These are phyloP conservation scores for Diplodia scrobiculata DNA, from an alignment of 2,329 filamentous ascomycete genomes.

Conservation along the genomic window DNA sequence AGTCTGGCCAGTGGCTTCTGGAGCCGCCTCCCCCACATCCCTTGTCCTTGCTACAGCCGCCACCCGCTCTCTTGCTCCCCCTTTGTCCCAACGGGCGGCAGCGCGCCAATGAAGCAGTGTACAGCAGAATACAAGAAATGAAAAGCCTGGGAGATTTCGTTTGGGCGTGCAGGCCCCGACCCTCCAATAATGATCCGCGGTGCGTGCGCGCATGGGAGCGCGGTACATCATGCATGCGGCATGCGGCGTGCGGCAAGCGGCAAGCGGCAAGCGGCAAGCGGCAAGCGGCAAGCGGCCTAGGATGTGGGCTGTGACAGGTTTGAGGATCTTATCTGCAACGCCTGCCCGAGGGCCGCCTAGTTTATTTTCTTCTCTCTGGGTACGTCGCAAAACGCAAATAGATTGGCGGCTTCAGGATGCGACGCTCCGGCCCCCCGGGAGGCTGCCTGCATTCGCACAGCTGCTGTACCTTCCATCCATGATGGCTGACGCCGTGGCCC, in stretches of 20 bases:
- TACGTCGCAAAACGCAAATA: constrained; percentile 1
- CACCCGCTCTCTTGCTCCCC: not conserved
- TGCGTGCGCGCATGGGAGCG: constrained; percentile 13
- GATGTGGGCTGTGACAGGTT: not conserved
- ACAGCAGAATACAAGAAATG: constrained; percentile 18
- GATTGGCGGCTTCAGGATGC: constrained; percentile 7
- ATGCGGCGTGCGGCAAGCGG: not conserved
- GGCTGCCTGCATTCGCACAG: constrained; percentile 1
- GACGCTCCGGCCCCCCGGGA: not conserved
- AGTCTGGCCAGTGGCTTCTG: not conserved
- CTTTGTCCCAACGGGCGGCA: not conserved
- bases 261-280: constrained; percentile 4
- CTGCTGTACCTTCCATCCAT: too few species aligned
- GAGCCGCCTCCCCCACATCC: not conserved
- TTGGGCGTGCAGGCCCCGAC: not conserved
- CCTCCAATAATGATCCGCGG: constrained; percentile 22
- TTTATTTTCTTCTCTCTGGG: not conserved
- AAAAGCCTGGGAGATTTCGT: constrained; percentile 9
- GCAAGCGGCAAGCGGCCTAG: not conserved
- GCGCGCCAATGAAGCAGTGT: constrained; percentile 1
- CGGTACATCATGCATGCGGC: constrained; percentile 19
- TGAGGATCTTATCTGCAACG: constrained; percentile 20
- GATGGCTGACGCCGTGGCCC: not conserved
- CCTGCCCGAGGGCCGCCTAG: not conserved
- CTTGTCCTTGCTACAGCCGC: constrained; percentile 6